Base-by-base conservation (phyloP, 805 yeast species). In the Yarrowia sp. region DNA sequence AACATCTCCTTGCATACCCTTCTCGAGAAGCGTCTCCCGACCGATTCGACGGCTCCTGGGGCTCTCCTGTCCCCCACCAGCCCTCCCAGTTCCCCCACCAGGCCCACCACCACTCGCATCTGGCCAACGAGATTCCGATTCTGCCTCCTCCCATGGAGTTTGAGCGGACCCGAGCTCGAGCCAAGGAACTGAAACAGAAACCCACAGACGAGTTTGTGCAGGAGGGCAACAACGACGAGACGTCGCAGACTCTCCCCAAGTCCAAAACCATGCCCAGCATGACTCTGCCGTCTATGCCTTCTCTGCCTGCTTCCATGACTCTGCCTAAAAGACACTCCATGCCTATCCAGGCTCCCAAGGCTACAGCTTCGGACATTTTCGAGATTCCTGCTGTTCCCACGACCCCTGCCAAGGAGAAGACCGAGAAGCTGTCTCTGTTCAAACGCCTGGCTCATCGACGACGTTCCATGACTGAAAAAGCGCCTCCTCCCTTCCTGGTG, bases 11-110 rank as follows among this genome's bases (percentile, higher is more conserved):
- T 10, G 46, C 48, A 15, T 56, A 56, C 36, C 63, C 63, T 8
- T 56, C 63, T 14, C 63, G 63, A 22, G 63, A 56, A 12, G 48
- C 63, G 46, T 56, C 63, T 41, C 48, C 48, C 8, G 63, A 56
- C 63, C 61, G 61, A 2, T 41, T 26, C 14, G 61, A 52, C 43
- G 35, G 61, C 36, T 7, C 61, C n/a, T 55, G 61, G 61, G 46
- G 61, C 61, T 7, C 46, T 15, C 61, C 61, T 16, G 45, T 41
- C 0, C 22, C 38, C 5, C 36, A 15, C 5, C 45, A 38, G 11
- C 59, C 12, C 8, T 8, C 42, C 10, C 59, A 53, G 16, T 53
- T 38, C 16, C 59, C 40, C n/a, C 56, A 50, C 35, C 43, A 53
- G 43, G 10, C 59, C 16, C 35, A 38, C 14, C 58, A n/a, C n/a